A percentile compares a stretch with the other conserved stretches of the same genome.
Conservation (phyloP, 2,329 filamentous ascomycete species). For the Scleromitrula shiraiana region DNA sequence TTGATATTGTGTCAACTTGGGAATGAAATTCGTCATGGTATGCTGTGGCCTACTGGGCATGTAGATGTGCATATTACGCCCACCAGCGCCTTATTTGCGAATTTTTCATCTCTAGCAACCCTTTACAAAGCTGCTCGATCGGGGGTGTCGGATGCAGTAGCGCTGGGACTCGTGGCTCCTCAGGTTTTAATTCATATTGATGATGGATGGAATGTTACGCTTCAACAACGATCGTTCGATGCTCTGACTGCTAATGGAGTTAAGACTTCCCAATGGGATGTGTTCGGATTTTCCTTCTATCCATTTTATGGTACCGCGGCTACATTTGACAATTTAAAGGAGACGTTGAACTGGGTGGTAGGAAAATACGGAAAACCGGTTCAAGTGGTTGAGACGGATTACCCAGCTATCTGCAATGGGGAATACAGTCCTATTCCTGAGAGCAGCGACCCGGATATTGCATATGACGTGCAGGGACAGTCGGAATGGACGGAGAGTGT, state of each 20-base stretch:
- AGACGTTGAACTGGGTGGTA: constrained; percentile 49
- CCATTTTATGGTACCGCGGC: constrained; percentile 59
- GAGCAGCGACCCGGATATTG: constrained; percentile 39
- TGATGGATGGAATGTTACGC: constrained; percentile 61
- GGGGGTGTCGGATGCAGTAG: constrained; percentile 54
- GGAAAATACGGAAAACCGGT: constrained; percentile 56
- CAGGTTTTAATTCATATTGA: constrained; percentile 69
- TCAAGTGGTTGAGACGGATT: constrained; percentile 62
- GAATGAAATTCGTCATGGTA: constrained; percentile 63
- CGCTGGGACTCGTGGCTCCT: constrained; percentile 40
- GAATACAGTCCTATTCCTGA: constrained; percentile 33
- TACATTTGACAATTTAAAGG: constrained; percentile 48
- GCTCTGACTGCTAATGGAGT: constrained; percentile 47
- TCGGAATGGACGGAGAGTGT: constrained; percentile 50
- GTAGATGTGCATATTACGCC: constrained; percentile 35
- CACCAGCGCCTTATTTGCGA: constrained; percentile 28
- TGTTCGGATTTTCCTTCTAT: constrained; percentile 66
- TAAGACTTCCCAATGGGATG: constrained; percentile 53
- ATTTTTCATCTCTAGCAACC: constrained; percentile 50
- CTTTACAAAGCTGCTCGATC: constrained; percentile 51
- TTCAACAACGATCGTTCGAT: constrained; percentile 57
- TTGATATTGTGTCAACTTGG: constrained; percentile 60
- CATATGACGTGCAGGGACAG: constrained; percentile 56
- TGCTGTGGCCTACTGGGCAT: constrained; percentile 57
- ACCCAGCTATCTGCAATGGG: constrained; percentile 58